phyloP scores from a whole-genome alignment of 1,284 basidiomycete genomes.

The Hypsizygus ulmarius region DNA sequence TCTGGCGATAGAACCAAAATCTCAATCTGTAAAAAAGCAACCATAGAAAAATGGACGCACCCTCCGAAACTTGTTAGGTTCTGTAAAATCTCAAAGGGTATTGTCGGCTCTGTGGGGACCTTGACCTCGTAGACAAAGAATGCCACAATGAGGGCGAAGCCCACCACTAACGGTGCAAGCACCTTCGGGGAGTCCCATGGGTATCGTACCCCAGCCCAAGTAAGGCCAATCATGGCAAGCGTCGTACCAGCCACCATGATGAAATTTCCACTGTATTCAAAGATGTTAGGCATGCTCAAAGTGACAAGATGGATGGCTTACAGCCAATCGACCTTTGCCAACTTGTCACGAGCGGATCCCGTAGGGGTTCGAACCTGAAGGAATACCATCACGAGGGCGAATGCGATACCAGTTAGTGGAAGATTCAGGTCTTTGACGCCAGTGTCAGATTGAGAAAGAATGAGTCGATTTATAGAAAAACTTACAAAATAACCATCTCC shows the following conservation, averaged over 20 bases:
- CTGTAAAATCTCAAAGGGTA: slow-evolving; percentile 4
- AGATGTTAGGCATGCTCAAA: background rate
- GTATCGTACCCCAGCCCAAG: slow-evolving; percentile 38
- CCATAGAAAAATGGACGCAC: slow-evolving; percentile 2
- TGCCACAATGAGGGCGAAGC: slow-evolving; percentile 29
- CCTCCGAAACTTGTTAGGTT: background rate
- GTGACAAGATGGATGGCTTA: slow-evolving; percentile 19
- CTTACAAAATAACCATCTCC: slow-evolving; percentile 29
- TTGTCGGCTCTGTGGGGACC: slow-evolving; percentile 23
- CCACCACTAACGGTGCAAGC: slow-evolving; percentile 41
- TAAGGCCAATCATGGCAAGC: slow-evolving; percentile 32
- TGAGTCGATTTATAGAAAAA: background rate
- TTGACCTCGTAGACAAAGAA: slow-evolving; percentile 33
- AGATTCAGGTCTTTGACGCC: slow-evolving; percentile 26
- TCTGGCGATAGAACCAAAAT: background rate
- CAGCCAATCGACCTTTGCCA: slow-evolving; percentile 37
- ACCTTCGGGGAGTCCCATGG: slow-evolving; percentile 41
- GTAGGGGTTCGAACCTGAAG: slow-evolving; percentile 27
- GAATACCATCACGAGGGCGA: slow-evolving; percentile 20
- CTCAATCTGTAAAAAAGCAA: background rate
- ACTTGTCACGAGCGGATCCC: slow-evolving; percentile 26
- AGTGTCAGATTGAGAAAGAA: background rate
- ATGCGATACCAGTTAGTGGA: slow-evolving; percentile 22
- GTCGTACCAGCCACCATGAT: slow-evolving; percentile 35
- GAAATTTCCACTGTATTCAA: slow-evolving; percentile 34